Evolutionary conservation across 2,329 filamentous ascomycete species (phyloP).

Genomic region (Colletotrichum orbiculare): DNA sequence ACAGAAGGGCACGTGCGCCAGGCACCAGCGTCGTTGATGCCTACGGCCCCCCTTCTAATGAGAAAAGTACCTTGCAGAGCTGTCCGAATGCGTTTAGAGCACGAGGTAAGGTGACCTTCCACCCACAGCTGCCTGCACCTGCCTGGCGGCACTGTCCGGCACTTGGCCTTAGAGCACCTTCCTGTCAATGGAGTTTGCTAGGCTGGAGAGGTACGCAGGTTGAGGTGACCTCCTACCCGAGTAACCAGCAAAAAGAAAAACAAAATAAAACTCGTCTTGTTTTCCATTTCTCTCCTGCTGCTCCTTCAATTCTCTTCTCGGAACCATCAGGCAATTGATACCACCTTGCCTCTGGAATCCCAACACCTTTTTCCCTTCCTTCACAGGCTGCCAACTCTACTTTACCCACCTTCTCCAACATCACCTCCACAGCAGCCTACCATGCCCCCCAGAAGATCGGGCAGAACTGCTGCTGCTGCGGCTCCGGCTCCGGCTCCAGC

Average conservation of each 20-base stretch:
- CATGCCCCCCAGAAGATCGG: constrained; percentile 34
- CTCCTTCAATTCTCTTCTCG: neutral
- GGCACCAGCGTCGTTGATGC: constrained; percentile 34
- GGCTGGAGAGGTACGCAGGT: too few relatives aligned
- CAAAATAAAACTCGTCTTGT: constrained; percentile 8
- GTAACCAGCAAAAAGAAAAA: constrained; percentile 2
- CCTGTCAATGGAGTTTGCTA: constrained; percentile 1
- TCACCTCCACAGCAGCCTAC: constrained; percentile 17
- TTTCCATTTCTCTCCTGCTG: neutral
- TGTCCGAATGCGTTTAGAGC: constrained; percentile 15
- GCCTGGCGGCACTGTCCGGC: too few relatives aligned
- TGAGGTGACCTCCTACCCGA: neutral
- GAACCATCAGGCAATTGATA: neutral
- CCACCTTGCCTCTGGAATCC: neutral
- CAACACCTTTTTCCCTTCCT: neutral
- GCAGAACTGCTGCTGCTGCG: constrained; percentile 20
- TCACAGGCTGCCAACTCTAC: neutral
- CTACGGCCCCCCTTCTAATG: constrained; percentile 1
- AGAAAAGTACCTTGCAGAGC: neutral
- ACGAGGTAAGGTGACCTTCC: neutral
- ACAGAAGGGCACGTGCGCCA: constrained; percentile 31
- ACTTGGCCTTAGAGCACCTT: neutral
- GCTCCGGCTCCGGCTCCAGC: constrained; percentile 7
- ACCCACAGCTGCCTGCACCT: neutral
- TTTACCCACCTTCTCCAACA: neutral